These are phyloP conservation scores for Chrysoporthe puriensis DNA, from an alignment of 2,329 filamentous ascomycete genomes.

Conservation along the genomic window DNA sequence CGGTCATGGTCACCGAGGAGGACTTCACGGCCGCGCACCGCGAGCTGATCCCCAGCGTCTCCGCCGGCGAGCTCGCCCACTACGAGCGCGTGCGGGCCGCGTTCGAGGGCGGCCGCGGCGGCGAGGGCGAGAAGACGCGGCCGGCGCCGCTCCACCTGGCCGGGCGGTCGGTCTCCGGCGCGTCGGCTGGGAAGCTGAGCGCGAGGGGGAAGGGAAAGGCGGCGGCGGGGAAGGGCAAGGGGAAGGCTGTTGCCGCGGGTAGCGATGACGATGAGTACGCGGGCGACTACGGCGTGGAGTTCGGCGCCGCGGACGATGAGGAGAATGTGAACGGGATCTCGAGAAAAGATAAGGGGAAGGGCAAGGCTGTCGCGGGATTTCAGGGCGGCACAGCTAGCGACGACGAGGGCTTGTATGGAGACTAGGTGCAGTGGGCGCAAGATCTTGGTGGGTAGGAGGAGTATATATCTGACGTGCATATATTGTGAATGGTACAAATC, in stretches of 20 bases:
- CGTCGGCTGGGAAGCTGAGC: constrained; percentile 27
- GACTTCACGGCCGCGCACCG: constrained; percentile 82
- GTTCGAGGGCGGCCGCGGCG: constrained; percentile 71
- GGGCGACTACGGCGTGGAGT: constrained; percentile 35
- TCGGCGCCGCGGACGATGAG: constrained; percentile 30
- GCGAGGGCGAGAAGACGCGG: constrained; percentile 41
- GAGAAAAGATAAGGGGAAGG: constrained; percentile 55
- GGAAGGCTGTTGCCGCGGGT: constrained; percentile 43
- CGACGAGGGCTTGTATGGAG: constrained; percentile 61
- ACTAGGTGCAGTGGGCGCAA: constrained; percentile 19
- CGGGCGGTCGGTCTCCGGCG: constrained; percentile 36
- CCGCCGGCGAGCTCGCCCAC: constrained; percentile 86
- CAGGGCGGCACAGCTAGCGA: constrained; percentile 58
- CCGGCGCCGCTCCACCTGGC: constrained; percentile 32
- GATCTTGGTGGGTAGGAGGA: neutral
- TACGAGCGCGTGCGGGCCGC: constrained; percentile 82
- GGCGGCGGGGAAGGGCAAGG: constrained; percentile 37
- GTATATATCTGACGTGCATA: neutral
- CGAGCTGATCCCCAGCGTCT: constrained; percentile 93
- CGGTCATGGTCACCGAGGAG: constrained; percentile 84
- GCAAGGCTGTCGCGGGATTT: constrained; percentile 57
- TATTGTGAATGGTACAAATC: neutral
- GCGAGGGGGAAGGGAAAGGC: constrained; percentile 43
- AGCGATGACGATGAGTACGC: constrained; percentile 43
- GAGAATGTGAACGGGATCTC: constrained; percentile 30